phyloP scores from a whole-genome alignment of 805 yeast species.

The Barnettozyma sp. region DNA sequence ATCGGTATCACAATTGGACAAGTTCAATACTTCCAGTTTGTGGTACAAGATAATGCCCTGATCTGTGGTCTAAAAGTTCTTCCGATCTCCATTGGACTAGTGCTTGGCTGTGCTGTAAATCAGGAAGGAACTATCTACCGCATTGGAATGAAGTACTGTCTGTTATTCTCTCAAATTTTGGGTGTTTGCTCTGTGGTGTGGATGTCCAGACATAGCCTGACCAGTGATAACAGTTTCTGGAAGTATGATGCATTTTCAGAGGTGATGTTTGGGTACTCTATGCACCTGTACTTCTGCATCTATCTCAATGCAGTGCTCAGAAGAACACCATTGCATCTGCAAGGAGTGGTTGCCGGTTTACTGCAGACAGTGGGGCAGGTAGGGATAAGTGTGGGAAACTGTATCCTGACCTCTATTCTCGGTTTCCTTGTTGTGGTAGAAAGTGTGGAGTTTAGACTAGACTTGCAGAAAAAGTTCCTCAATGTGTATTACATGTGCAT shows the following conservation, averaged over 20 bases:
- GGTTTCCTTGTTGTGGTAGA: slow-evolving; percentile 18
- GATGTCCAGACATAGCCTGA: slow-evolving; percentile 19
- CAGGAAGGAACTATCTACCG: slow-evolving; percentile 17
- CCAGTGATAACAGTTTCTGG: slow-evolving; percentile 24
- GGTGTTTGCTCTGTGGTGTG: slow-evolving; percentile 20
- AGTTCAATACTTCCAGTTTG: slow-evolving; percentile 24
- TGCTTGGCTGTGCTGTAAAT: slow-evolving; percentile 24
- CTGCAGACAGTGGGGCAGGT: slow-evolving; percentile 32
- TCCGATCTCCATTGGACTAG: slow-evolving; percentile 29
- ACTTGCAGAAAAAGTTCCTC: slow-evolving; percentile 6
- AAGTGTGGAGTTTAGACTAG: slow-evolving; percentile 1
- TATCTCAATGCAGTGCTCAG: slow-evolving; percentile 28
- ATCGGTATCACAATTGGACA: slow-evolving; percentile 19
- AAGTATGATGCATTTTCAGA: slow-evolving; percentile 24
- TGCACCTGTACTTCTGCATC: slow-evolving; percentile 30
- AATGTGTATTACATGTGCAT: slow-evolving; percentile 9
- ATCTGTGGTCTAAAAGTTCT: slow-evolving; percentile 32
- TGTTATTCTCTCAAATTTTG: slow-evolving; percentile 14
- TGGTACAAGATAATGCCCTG: slow-evolving; percentile 27
- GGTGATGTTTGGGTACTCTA: slow-evolving; percentile 22
- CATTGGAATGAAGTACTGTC: slow-evolving; percentile 20
- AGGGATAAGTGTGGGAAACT: slow-evolving; percentile 27
- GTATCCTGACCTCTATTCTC: slow-evolving; percentile 24
- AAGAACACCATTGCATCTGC: slow-evolving; percentile 32
- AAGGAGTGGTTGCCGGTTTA: slow-evolving; percentile 35